Evolutionary conservation across 2,329 filamentous ascomycete genomes (phyloP).

Genomic region (Onygenales sp.): DNA sequence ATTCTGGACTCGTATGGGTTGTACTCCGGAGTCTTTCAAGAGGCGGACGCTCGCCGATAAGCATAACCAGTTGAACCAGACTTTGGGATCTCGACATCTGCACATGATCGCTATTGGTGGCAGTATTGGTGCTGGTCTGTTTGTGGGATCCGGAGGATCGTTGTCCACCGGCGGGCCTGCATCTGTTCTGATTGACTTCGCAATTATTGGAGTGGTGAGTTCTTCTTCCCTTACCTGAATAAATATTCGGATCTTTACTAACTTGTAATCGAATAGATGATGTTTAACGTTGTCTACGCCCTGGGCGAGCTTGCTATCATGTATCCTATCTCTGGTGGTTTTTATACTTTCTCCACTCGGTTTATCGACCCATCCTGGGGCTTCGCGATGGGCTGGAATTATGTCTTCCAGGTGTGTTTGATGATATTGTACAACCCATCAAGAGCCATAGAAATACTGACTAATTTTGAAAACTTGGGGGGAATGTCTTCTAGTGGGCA

Average conservation of each 20-base stretch:
- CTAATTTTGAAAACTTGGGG: no score
- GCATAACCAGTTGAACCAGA: constrained; percentile 18
- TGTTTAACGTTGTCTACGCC: constrained; percentile 50
- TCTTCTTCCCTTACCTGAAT: not conserved
- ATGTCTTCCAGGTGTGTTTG: no score
- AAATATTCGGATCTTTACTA: not conserved
- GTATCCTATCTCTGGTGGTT: constrained; percentile 54
- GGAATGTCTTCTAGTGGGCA: constrained; percentile 59
- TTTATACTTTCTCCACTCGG: constrained; percentile 52
- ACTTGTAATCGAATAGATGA: constrained; percentile 32
- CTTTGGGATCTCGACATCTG: constrained; percentile 25
- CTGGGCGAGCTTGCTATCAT: constrained; percentile 53
- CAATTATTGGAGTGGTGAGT: constrained; percentile 40
- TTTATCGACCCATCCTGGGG: constrained; percentile 53
- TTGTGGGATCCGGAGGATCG: constrained; percentile 30
- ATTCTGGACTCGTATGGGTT: constrained; percentile 32
- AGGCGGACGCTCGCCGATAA: constrained; percentile 16
- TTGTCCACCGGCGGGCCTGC: constrained; percentile 28
- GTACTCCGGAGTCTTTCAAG: constrained; percentile 30
- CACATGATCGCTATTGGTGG: constrained; percentile 32
- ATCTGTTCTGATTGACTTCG: constrained; percentile 34
- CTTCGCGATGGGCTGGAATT: constrained; percentile 25
- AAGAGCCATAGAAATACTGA: no score
- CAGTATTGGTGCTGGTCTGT: constrained; percentile 25
- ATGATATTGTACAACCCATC: no score